Percentiles rank a stretch among this genome's conserved stretches.
phyloP scores from a whole-genome alignment of 768 basidiomycete species.

The Serendipita sp. region DNA sequence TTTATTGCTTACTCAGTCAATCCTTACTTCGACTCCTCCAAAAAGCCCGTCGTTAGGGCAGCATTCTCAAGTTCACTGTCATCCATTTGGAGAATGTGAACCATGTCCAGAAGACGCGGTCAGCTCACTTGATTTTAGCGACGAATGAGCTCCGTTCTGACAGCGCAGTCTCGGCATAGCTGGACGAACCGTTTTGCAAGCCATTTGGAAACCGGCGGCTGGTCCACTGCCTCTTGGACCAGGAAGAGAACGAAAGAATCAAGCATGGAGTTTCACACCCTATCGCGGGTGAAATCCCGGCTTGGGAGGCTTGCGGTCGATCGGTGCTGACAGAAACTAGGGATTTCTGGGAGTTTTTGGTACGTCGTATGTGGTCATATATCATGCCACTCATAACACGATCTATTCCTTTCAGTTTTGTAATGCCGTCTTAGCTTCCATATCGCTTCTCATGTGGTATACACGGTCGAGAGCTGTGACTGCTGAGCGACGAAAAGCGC shows the following conservation, averaged over 20 bases:
- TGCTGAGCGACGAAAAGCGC: neutral
- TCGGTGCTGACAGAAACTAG: conserved; percentile 62
- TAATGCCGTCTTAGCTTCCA: conserved; percentile 54
- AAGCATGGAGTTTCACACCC: conserved; percentile 10
- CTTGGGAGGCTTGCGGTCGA: conserved; percentile 90
- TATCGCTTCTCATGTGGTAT: conserved; percentile 51
- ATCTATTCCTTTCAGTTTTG: conserved; percentile 22
- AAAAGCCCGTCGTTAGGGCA: too few species aligned
- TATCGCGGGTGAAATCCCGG: conserved; percentile 35
- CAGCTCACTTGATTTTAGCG: conserved; percentile 13
- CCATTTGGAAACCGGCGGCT: conserved; percentile 91
- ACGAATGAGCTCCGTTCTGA: conserved; percentile 5
- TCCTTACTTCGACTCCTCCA: too few species aligned
- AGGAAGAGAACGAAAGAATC: conserved; percentile 12
- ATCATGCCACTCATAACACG: neutral
- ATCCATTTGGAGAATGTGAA: conserved; percentile 28
- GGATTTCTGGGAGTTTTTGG: conserved; percentile 85
- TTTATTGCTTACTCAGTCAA: too few species aligned
- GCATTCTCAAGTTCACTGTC: conserved; percentile 14
- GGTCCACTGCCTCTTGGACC: conserved; percentile 50
- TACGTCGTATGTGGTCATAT: conserved; percentile 24
- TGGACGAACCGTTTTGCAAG: conserved; percentile 79
- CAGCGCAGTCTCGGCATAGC: conserved; percentile 29
- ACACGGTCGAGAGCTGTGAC: conserved; percentile 54
- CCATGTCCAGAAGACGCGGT: conserved; percentile 30